Evolutionary conservation across 2,329 filamentous ascomycete genomes (phyloP), one percentile per base, ranked within the genome.

Genomic region (Didymosphaeria variabile): DNA sequence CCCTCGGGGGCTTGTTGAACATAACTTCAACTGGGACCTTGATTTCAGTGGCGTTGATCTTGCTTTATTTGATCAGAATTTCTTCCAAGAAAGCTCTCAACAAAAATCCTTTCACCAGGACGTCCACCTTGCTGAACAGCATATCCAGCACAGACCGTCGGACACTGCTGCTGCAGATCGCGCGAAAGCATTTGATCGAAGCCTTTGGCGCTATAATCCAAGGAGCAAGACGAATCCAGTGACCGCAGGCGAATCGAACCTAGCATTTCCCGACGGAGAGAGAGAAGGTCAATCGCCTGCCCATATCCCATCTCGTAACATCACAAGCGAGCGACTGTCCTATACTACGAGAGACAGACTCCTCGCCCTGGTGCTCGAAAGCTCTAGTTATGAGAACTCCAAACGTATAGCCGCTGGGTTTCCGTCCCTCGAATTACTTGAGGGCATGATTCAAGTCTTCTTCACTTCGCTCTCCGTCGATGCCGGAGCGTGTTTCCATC

Each of bases 341-440:
- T 77, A 78, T 46, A 78, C 75, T 2, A 79, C 79, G 21, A 76
- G 81, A 32, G 90, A 92, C 72, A 84, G 83, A 50, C 83, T 91
- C 1, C 79, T 92, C 58, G 88, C 85, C 12, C 83, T 91, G 60
- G 85, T 91, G 1, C 78, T 92, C 38, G 82, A 83, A 53, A 87
- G 85, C 4, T 89, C 85, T 67, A 85, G 84, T 50, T 77, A 78
- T 2, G 68, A 84, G 75, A 77, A 84, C 76, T 76, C 83, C 72
- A 67, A 66, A 61, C 84, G 80, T 53, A 85, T 87, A 21, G 86
- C 84, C 19, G 85, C 82, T 1, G 88, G 88, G 0, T 91, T 91
- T 64, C 87, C 88, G 0, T 87, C 86, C 1, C 82, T 86, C 19
- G 84, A 87, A 23, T 74, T 87, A 15, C 79, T 90, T 61, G 88